These are phyloP conservation scores for Ceratocystis lukuohia DNA, from an alignment of 2,329 filamentous ascomycete genomes.

Conservation along the genomic window DNA sequence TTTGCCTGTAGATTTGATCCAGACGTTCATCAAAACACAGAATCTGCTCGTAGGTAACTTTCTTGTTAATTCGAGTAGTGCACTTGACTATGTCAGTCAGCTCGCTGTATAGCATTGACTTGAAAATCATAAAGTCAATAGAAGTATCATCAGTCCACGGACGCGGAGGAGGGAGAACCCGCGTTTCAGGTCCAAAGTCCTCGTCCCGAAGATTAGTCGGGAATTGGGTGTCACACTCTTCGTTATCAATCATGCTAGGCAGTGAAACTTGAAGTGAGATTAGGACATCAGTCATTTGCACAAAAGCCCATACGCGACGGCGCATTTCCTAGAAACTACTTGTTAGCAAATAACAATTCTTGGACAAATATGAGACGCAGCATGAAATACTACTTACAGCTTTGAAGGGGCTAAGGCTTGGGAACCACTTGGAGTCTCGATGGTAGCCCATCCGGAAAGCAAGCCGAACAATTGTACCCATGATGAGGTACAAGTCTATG, in stretches of 20 bases:
- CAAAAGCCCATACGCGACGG: constrained; percentile 52
- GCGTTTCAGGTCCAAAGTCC: constrained; percentile 58
- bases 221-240: constrained; percentile 61
- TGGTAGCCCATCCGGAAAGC: constrained; percentile 64
- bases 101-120: constrained; percentile 52
- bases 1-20: constrained; percentile 47
- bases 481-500: constrained; percentile 48
- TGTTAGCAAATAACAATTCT: constrained; percentile 7
- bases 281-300: constrained; percentile 60
- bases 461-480: constrained; percentile 42
- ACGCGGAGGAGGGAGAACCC: constrained; percentile 51
- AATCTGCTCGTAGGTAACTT: constrained; percentile 50
- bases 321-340: constrained; percentile 49
- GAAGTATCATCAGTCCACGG: constrained; percentile 59
- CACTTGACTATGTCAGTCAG: constrained; percentile 60
- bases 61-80: constrained; percentile 42
- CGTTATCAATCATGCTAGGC: constrained; percentile 55
- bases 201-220: constrained; percentile 72
- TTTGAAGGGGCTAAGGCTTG: constrained; percentile 57
- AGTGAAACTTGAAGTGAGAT: constrained; percentile 63
- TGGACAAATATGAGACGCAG: not conserved
- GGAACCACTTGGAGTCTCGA: constrained; percentile 61
- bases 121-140: constrained; percentile 66
- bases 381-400: constrained; percentile 35
- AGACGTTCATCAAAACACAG: constrained; percentile 48